Conservation (phyloP, 768 basidiomycete genomes). For the Suillus fuscotomentosus region DNA sequence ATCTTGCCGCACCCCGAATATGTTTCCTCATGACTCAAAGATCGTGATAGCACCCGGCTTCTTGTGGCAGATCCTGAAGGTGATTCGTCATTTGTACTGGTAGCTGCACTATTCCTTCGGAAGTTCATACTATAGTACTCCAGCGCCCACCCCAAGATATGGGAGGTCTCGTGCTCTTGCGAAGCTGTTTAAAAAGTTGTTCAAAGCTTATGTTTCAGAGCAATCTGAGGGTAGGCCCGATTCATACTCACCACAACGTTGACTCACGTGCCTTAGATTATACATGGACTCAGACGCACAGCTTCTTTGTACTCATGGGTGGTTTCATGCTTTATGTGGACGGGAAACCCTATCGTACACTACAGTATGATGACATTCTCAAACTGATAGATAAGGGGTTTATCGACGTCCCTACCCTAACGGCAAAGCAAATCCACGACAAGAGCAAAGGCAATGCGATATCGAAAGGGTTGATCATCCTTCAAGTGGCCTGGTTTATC, state of each 20-base stretch:
- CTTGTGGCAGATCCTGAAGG: neutral
- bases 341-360: neutral
- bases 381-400: neutral
- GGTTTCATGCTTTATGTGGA: slow-evolving; percentile 16
- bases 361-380: neutral
- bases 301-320: slow-evolving; percentile 11
- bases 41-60: too few relatives aligned
- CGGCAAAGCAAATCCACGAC: slow-evolving; percentile 19
- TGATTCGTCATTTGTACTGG: neutral
- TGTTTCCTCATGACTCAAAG: too few relatives aligned
- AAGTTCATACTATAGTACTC: neutral
- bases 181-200: neutral
- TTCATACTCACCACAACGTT: neutral
- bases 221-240: neutral
- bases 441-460: slow-evolving; percentile 33
- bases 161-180: neutral
- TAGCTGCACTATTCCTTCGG: neutral
- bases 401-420: slow-evolving; percentile 4
- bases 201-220: neutral
- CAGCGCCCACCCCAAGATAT: too few relatives aligned
- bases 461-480: slow-evolving; percentile 6
- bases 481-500: slow-evolving; percentile 37
- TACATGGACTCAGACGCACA: slow-evolving; percentile 6
- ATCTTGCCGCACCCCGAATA: too few relatives aligned
- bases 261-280: neutral